Base-by-base conservation (phyloP, 2,329 filamentous ascomycete genomes). In the Ophiostoma himal-ulmi region DNA sequence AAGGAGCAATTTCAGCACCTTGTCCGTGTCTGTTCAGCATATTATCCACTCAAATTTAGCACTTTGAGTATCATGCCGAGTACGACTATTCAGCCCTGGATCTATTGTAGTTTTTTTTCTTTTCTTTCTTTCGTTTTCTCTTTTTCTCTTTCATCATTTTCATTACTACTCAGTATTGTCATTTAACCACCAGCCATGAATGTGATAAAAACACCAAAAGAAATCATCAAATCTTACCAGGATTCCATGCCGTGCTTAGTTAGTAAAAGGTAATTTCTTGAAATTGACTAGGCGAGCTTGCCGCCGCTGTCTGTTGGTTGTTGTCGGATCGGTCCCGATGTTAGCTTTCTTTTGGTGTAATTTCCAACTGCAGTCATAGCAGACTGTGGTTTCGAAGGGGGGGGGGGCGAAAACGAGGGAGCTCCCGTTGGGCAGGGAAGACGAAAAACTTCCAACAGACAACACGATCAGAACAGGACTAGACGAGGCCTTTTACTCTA, bases 371-470 rank as follows among this genome's bases (percentile, higher is more conserved):
- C 20, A 48, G 20, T 48, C 3, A 48, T 20, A 48, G n/a, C 17
- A 20, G 41, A 44, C 7, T 6, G 10, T 57, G 2, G 52, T 30
- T 60, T 4, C 26, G 26, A 34, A 30, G 30, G 57, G 57, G 57
- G 26, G 57, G 13, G 57, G 26, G 57, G 13, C 57, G 57, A 62
- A 30, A 62, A 62, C 26, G 57, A 62, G 57, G 57, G 57, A 62
- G 57, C 26, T 30, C 26, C 57, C 57, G 57, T 62, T 13, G 26
- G 8, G 52, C 52, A 30, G 26, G 57, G 57, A 22, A 54, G 52
- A 13, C 52, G 14, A 6, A n/a, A 54, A 22, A 54, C 20, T 54
- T 54, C 52, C 52, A 54, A 54, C 52, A 62, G 26, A 62, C 26
- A 22, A 5, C n/a, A 20, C 4, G n/a, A 57, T 10, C 11, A 44